These are phyloP conservation scores for Trypanosoma scelopori DNA, from an alignment of 208 protist genomes.

Conservation along the genomic window DNA sequence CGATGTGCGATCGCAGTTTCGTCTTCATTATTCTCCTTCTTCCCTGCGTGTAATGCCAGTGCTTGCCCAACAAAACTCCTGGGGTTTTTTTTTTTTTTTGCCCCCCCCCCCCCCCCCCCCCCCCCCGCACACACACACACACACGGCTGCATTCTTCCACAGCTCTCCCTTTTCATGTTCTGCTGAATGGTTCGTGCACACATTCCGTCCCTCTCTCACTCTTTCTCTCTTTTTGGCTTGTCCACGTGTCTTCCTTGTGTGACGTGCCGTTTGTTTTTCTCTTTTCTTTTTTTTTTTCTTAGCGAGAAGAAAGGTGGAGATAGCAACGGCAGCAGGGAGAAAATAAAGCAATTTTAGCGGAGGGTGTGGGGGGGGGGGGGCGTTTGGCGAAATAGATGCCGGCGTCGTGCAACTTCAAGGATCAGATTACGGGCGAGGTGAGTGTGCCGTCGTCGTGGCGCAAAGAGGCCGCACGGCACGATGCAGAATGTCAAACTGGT, in stretches of 20 bases:
- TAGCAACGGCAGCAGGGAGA: background rate
- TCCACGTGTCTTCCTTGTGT: background rate
- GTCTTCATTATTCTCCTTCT: too few species aligned
- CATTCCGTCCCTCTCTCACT: background rate
- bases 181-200: background rate
- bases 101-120: too few species aligned
- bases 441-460: slow-evolving; percentile 61
- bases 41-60: too few species aligned
- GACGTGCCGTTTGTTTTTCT: background rate
- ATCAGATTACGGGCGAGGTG: slow-evolving; percentile 75
- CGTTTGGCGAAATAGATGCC: slow-evolving; percentile 28
- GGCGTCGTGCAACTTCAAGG: slow-evolving; percentile 68
- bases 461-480: slow-evolving; percentile 32
- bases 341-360: background rate
- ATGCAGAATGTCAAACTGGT: slow-evolving; percentile 54
- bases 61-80: too few species aligned
- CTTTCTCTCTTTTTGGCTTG: background rate
- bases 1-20: too few species aligned
- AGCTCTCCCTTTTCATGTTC: too few species aligned
- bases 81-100: too few species aligned
- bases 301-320: background rate
- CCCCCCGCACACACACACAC: too few species aligned
- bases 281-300: slow-evolving; percentile 6
- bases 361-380: too few species aligned
- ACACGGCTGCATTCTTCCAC: too few species aligned